Conservation (phyloP, 371 early-diverging fungal species). For the Choanephora cucurbitarum region DNA sequence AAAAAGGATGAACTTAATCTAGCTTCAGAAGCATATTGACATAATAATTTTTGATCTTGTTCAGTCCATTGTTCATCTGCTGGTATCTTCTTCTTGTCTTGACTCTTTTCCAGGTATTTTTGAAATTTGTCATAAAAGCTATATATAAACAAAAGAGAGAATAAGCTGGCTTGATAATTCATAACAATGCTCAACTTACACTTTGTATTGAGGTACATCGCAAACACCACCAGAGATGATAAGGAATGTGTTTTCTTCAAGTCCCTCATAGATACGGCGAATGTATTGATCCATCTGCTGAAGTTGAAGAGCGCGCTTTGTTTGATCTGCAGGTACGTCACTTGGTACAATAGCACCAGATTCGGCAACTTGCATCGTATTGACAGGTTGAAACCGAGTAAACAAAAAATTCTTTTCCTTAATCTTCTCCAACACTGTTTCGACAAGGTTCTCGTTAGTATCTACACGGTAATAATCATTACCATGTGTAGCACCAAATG, state of each 20-base stretch:
- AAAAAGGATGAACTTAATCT: slow-evolving; percentile 26
- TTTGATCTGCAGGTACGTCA: background rate
- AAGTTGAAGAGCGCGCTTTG: slow-evolving; percentile 11
- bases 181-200: slow-evolving; percentile 21
- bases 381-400: slow-evolving; percentile 23
- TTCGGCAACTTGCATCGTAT: background rate
- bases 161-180: background rate
- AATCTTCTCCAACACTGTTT: slow-evolving; percentile 25
- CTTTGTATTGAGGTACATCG: slow-evolving; percentile 42
- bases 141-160: slow-evolving; percentile 1
- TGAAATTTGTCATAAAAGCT: slow-evolving; percentile 15
- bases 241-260: slow-evolving; percentile 50
- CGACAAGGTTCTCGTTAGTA: slow-evolving; percentile 32
- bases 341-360: slow-evolving; percentile 16
- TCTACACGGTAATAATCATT: slow-evolving; percentile 29
- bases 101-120: slow-evolving; percentile 14
- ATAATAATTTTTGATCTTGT: slow-evolving; percentile 10
- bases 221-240: slow-evolving; percentile 55
- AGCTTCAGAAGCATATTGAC: slow-evolving; percentile 18
- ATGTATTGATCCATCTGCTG: slow-evolving; percentile 43
- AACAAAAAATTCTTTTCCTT: slow-evolving; percentile 32
- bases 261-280: slow-evolving; percentile 32
- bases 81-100: slow-evolving; percentile 19
- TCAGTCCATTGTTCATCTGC: slow-evolving; percentile 20
- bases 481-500: slow-evolving; percentile 25